These are phyloP conservation scores for Sporopachydermia cereana DNA, from an alignment of 1,139 yeast genomes.

Conservation along the genomic window DNA sequence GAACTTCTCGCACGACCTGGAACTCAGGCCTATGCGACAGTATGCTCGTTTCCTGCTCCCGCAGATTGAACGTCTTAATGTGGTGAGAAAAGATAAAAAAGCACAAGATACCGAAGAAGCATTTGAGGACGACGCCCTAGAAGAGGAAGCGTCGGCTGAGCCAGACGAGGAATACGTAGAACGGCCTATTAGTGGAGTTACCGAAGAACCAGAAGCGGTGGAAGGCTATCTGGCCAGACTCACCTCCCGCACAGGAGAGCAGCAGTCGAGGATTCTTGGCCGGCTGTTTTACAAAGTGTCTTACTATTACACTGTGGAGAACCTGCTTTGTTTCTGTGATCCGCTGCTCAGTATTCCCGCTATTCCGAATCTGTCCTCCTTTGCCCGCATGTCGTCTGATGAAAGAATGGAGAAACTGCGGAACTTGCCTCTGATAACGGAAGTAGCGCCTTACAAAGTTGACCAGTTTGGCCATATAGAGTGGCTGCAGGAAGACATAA, in stretches of 20 bases:
- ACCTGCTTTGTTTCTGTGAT: constrained; percentile 46
- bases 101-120: not conserved
- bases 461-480: constrained; percentile 37
- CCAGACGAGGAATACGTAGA: not conserved
- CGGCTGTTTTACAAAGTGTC: constrained; percentile 40
- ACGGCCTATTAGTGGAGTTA: not conserved
- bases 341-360: constrained; percentile 55
- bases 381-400: constrained; percentile 16
- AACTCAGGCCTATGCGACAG: constrained; percentile 42
- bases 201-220: constrained; percentile 48
- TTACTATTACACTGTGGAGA: constrained; percentile 54
- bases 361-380: constrained; percentile 26
- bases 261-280: constrained; percentile 25
- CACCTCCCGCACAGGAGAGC: constrained; percentile 39
- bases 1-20: constrained; percentile 37
- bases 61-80: constrained; percentile 4
- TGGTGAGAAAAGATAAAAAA: constrained; percentile 5
- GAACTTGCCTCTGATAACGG: constrained; percentile 28
- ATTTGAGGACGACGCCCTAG: constrained; percentile 6
- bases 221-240: constrained; percentile 67
- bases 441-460: constrained; percentile 40
- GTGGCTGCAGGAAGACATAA: constrained; percentile 41
- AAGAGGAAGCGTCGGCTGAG: not conserved
- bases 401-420: constrained; percentile 15
- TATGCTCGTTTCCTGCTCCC: constrained; percentile 27